Percentiles rank a stretch among this genome's conserved stretches.
Conservation (phyloP, 176 grass and related monocot species). For the Paspalum vaginatum region DNA sequence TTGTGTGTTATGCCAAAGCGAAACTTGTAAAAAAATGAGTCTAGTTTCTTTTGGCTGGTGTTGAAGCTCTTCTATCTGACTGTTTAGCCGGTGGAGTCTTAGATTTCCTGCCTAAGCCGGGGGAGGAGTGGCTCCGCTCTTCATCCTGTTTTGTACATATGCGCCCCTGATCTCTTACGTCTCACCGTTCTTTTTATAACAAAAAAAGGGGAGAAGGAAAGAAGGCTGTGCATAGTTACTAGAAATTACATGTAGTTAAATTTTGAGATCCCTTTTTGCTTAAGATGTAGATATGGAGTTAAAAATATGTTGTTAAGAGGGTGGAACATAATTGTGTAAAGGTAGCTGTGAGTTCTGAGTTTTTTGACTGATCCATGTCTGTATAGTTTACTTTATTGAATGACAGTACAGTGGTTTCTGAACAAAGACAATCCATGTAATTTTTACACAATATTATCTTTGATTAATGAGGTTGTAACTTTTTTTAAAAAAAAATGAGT, state of each 20-base stretch:
- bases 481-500: too few relatives aligned
- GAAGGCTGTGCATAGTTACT: constrained; percentile 22
- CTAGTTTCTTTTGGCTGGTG: constrained; percentile 25
- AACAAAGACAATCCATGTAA: neutral
- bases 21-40: constrained; percentile 32
- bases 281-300: neutral
- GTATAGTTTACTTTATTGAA: constrained; percentile 26
- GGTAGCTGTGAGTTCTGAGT: neutral
- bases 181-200: constrained; percentile 39
- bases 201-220: neutral
- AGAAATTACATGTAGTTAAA: neutral
- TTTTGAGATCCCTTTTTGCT: neutral
- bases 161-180: constrained; percentile 28
- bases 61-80: neutral
- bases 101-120: constrained; percentile 33
- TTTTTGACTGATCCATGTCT: constrained; percentile 9
- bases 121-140: constrained; percentile 29
- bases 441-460: neutral
- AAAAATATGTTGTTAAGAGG: constrained; percentile 20
- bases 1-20: constrained; percentile 43
- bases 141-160: constrained; percentile 70
- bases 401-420: neutral
- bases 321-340: constrained; percentile 26
- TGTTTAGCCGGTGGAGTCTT: constrained; percentile 14
- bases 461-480: neutral